A percentile compares a stretch with the other conserved stretches of the same genome.
Evolutionary conservation across 192 early-diverging fungal genomes (phyloP).

Genomic region (Coemansia sp.): DNA sequence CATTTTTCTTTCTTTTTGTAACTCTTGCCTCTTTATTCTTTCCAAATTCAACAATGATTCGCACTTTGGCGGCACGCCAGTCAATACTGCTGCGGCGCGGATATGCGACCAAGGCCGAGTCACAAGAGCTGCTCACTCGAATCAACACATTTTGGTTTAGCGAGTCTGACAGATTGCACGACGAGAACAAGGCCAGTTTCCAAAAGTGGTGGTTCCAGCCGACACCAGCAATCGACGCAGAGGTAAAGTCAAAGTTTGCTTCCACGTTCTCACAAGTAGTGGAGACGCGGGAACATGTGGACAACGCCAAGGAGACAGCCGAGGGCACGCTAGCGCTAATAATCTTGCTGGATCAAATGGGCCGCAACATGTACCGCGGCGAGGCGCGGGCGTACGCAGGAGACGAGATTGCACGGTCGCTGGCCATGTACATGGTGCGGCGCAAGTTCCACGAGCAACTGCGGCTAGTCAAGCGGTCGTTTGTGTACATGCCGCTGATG

Average conservation of each 20-base stretch:
- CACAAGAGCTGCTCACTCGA: slow-evolving; percentile 35
- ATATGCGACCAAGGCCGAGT: slow-evolving; percentile 25
- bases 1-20: not conserved
- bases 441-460: slow-evolving; percentile 53
- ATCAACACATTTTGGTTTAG: slow-evolving; percentile 51
- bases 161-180: slow-evolving; percentile 48
- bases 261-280: slow-evolving; percentile 14
- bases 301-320: slow-evolving; percentile 37
- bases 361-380: slow-evolving; percentile 64
- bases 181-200: slow-evolving; percentile 37
- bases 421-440: slow-evolving; percentile 54
- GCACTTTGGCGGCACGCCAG: not conserved
- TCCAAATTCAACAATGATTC: slow-evolving; percentile 6
- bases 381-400: slow-evolving; percentile 55
- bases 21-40: not conserved
- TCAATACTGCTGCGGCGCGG: not conserved
- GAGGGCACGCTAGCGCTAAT: slow-evolving; percentile 52
- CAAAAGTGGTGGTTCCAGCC: slow-evolving; percentile 55
- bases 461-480: slow-evolving; percentile 54
- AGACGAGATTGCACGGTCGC: slow-evolving; percentile 56
- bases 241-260: slow-evolving; percentile 34
- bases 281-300: slow-evolving; percentile 29
- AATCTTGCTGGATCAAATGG: slow-evolving; percentile 63
- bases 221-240: slow-evolving; percentile 25
- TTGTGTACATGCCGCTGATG: slow-evolving; percentile 63